phyloP scores from a whole-genome alignment of 116 monocot species.

The Iris pallida region DNA sequence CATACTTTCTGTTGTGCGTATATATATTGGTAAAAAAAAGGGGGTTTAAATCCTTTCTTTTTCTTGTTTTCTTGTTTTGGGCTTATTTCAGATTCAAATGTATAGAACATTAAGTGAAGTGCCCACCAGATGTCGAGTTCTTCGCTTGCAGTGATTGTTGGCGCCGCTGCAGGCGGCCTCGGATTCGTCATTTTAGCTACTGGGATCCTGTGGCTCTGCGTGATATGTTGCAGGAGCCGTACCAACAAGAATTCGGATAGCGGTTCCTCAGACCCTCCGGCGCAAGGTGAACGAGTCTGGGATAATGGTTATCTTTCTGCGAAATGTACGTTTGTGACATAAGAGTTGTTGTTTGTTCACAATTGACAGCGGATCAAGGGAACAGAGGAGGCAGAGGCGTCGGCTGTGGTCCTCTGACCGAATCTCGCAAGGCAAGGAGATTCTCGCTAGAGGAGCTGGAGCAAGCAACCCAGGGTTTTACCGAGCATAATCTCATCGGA shows the following conservation, averaged over 20 bases:
- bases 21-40: too few species aligned
- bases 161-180: conserved; percentile 29
- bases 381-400: too few species aligned
- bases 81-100: conserved; percentile 33
- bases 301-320: not conserved
- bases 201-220: conserved; percentile 24
- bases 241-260: conserved; percentile 54
- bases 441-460: conserved; percentile 52
- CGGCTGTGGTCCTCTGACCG: conserved; percentile 7
- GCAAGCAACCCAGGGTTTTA: conserved; percentile 48
- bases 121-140: conserved; percentile 33
- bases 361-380: not conserved
- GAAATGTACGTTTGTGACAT: not conserved
- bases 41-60: too few species aligned
- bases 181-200: conserved; percentile 18
- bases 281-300: conserved; percentile 25
- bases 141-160: conserved; percentile 39
- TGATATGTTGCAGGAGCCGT: conserved; percentile 9
- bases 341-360: not conserved
- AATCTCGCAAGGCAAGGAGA: conserved; percentile 26
- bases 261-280: conserved; percentile 55
- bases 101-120: conserved; percentile 14
- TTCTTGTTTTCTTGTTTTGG: not conserved
- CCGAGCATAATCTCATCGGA: conserved; percentile 52
- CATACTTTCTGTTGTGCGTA: too few species aligned